A percentile compares a stretch with the other conserved stretches of the same genome.
phyloP scores from a whole-genome alignment of 2,329 filamentous ascomycete species.

The Paracamarosporium sp. region DNA sequence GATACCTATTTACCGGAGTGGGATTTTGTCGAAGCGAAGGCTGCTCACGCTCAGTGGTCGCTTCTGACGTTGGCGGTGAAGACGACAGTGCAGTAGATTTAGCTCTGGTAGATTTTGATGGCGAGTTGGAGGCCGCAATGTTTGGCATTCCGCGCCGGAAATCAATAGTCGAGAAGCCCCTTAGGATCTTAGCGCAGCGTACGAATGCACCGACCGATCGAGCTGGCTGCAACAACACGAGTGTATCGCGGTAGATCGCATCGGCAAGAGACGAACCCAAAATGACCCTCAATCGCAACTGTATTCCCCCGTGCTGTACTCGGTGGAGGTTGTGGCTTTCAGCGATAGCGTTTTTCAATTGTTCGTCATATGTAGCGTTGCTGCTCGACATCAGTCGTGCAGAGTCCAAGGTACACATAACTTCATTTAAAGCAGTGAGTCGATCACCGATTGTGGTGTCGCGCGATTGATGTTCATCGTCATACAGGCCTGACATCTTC shows the following conservation, averaged over 20 bases:
- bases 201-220: neutral
- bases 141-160: neutral
- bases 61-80: neutral
- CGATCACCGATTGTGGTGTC: neutral
- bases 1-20: neutral
- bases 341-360: neutral
- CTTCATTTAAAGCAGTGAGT: neutral
- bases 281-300: neutral
- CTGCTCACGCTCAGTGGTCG: too few species aligned
- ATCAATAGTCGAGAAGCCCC: neutral
- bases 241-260: neutral
- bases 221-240: neutral
- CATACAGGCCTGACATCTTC: neutral
- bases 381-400: neutral
- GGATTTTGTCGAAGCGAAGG: too few species aligned
- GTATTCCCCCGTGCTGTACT: neutral
- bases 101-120: neutral
- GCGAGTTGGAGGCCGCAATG: neutral
- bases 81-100: neutral
- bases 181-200: neutral
- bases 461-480: neutral
- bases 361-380: neutral
- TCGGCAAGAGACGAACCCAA: neutral
- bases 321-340: neutral
- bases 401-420: neutral